Percentiles rank a stretch among this genome's conserved stretches.
phyloP scores from a whole-genome alignment of 495 filamentous ascomycete genomes.

The Parathielavia hyrcaniae region DNA sequence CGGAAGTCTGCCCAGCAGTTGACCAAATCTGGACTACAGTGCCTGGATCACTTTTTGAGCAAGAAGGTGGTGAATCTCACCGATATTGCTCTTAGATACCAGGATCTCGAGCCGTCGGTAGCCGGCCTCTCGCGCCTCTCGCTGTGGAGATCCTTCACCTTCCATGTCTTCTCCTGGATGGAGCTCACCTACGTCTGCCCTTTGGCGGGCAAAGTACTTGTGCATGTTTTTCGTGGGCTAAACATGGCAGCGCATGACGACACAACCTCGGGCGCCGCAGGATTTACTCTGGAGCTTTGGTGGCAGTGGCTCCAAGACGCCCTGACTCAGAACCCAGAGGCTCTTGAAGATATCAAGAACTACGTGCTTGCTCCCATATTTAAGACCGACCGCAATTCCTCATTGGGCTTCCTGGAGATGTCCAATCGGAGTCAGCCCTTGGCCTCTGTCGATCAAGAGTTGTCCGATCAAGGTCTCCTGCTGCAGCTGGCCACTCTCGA shows the following conservation, averaged over 20 bases:
- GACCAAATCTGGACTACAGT: conserved; percentile 59
- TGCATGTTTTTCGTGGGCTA: conserved; percentile 48
- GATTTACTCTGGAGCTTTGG: conserved; percentile 43
- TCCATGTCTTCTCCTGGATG: conserved; percentile 55
- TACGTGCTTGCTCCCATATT: conserved; percentile 73
- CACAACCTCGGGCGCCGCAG: conserved; percentile 14
- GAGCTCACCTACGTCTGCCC: conserved; percentile 55
- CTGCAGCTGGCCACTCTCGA: conserved; percentile 65
- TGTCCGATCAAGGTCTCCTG: conserved; percentile 49
- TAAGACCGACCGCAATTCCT: conserved; percentile 48
- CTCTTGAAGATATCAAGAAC: conserved; percentile 58
- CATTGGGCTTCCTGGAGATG: conserved; percentile 50
- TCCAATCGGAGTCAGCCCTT: conserved; percentile 34
- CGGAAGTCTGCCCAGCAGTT: conserved; percentile 46
- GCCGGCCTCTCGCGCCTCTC: conserved; percentile 14
- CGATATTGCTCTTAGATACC: conserved; percentile 36
- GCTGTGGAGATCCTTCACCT: conserved; percentile 43
- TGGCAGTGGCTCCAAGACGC: conserved; percentile 43
- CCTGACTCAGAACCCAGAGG: conserved; percentile 45
- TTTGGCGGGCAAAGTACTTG: conserved; percentile 57
- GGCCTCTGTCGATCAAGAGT: conserved; percentile 37
- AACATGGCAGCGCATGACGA: conserved; percentile 29
- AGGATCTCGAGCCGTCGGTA: conserved; percentile 26
- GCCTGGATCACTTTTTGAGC: conserved; percentile 52
- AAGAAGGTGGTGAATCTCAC: conserved; percentile 45